Evolutionary conservation across 306 rosid genomes (phyloP).

Genomic region (Medicago ruthenica): DNA sequence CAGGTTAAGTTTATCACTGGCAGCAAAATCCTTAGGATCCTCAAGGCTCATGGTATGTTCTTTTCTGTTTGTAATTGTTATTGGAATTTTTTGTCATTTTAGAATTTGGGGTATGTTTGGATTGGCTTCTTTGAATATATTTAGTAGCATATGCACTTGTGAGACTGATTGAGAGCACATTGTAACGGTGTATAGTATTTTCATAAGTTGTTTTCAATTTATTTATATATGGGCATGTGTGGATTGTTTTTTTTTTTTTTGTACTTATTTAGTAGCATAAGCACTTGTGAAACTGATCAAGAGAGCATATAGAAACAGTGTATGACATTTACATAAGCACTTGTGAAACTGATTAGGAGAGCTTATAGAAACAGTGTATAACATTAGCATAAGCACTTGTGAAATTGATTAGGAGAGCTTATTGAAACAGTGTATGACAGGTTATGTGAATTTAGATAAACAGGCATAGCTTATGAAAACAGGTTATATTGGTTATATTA

Average conservation of each 20-base stretch:
- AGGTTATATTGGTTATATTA: too few relatives aligned
- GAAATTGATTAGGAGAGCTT: too few relatives aligned
- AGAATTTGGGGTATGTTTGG: not conserved
- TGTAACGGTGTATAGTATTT: not conserved
- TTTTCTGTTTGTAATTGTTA: not conserved
- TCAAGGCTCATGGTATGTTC: conserved; percentile 79
- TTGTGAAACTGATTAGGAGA: not conserved
- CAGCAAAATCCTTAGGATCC: conserved; percentile 80
- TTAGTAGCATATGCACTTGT: not conserved
- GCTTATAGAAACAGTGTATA: not conserved
- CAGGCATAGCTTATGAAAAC: not conserved
- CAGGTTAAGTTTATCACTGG: conserved; percentile 88
- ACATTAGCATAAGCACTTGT: not conserved
- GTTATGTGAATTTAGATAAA: too few relatives aligned
- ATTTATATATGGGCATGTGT: too few relatives aligned
- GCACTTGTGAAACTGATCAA: too few relatives aligned
- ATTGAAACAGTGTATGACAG: not conserved
- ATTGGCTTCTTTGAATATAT: not conserved
- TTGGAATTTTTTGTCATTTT: not conserved
- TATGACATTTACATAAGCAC: too few relatives aligned
- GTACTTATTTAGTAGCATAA: not conserved
- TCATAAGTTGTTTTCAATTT: too few relatives aligned
- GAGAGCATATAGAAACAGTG: too few relatives aligned
- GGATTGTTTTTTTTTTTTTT: not conserved
- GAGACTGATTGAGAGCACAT: not conserved